A percentile compares a stretch with the other conserved stretches of the same genome.
phyloP scores from a whole-genome alignment of 2,329 filamentous ascomycete genomes.

The Aureobasidium lini region DNA sequence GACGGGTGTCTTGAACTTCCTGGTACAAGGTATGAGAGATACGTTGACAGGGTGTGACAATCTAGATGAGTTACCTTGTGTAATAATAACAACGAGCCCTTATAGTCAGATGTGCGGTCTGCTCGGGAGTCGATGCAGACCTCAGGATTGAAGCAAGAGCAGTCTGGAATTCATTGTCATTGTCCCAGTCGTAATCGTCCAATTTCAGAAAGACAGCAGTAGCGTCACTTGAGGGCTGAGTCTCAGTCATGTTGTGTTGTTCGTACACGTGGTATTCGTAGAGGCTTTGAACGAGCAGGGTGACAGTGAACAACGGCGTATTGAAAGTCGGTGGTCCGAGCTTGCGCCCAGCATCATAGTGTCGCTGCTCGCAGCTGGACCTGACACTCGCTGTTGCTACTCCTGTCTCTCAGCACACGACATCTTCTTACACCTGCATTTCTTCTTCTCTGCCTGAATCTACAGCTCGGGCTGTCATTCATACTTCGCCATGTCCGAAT shows the following conservation, averaged over 20 bases:
- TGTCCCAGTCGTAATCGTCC: slow-evolving; percentile 59
- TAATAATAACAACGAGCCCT: slow-evolving; percentile 67
- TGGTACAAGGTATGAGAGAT: slow-evolving; percentile 16
- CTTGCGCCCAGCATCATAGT: not conserved
- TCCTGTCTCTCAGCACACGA: not conserved
- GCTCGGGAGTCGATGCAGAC: slow-evolving; percentile 45
- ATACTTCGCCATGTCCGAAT: slow-evolving; percentile 47
- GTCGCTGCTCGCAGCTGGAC: not conserved
- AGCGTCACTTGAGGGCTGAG: slow-evolving; percentile 15
- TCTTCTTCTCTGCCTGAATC: not conserved
- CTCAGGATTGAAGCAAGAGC: slow-evolving; percentile 60
- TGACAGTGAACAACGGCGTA: not conserved
- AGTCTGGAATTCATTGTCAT: slow-evolving; percentile 61
- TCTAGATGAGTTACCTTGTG: slow-evolving; percentile 32
- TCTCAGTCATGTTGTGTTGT: slow-evolving; percentile 18
- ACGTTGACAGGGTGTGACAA: not conserved
- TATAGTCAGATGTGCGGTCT: slow-evolving; percentile 51
- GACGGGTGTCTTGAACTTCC: slow-evolving; percentile 43
- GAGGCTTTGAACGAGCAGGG: slow-evolving; percentile 25
- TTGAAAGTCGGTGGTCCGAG: not conserved
- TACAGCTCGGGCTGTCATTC: slow-evolving; percentile 5
- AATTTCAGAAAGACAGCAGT: slow-evolving; percentile 50
- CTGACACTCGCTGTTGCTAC: not conserved
- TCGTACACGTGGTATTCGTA: slow-evolving; percentile 17
- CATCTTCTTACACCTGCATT: slow-evolving; percentile 5